Evolutionary conservation across 805 yeast species (phyloP), one percentile per base, ranked within the genome.

Genomic region (Saturnispora gosingensis): DNA sequence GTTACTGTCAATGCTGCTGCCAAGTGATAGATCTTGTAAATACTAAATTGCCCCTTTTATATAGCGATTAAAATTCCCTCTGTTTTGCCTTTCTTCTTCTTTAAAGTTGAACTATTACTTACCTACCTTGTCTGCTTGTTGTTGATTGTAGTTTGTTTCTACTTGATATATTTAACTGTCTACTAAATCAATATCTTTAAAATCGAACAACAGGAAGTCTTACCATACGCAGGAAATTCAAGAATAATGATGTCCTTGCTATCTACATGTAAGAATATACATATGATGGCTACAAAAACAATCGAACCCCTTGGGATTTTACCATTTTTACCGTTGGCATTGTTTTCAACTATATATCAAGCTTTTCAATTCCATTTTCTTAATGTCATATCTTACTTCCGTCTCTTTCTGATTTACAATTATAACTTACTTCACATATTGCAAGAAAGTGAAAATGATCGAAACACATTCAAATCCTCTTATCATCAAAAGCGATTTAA

Each of bases 361-460:
- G 53, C 53, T 25, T 25, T 46, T 6, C 56, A 57, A 35, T 64
- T 49, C 27, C 39, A 52, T 18, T 24, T 54, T 27, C 45, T 59
- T 11, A 59, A 60, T 45, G 32, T 45, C 2, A 43, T 58, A 7
- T 56, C 63, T 2, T 55, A 57, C 24, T 8, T 53, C 43, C 55
- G 59, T 10, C 49, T 59, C n/a, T 49, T 55, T 28, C 28, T 63
- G 16, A 50, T 56, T 36, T 59, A 64, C 48, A 53, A 59, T 16
- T 60, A 58, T 55, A 60, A 61, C 34, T 36, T 56, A 20, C 35
- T 63, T 18, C 53, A 61, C 40, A 59, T 63, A 59, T 38, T 60
- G n/a, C 50, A 56, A 50, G 61, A 58, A 47, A 54, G 65, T 0
- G 48, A 54, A 4, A 57, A 54, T 22, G 66, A 63, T 45, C 54